Evolutionary conservation across 2,329 filamentous ascomycete genomes (phyloP).

Genomic region (Nannizziopsis barbatae): DNA sequence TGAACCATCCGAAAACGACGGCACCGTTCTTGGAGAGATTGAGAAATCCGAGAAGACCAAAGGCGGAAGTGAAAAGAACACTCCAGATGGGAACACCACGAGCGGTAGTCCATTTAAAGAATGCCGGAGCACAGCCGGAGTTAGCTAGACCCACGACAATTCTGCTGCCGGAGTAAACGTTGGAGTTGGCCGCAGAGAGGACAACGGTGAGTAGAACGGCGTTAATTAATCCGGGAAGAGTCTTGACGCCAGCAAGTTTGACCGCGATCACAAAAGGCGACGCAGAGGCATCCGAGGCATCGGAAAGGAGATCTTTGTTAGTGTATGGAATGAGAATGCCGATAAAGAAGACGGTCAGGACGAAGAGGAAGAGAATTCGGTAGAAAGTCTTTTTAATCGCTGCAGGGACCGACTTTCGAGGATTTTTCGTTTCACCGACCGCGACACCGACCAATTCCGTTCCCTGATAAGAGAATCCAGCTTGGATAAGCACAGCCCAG

Average conservation of each 20-base stretch:
- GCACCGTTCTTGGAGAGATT: slow-evolving; percentile 53
- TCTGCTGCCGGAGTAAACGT: slow-evolving; percentile 44
- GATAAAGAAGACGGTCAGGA: slow-evolving; percentile 48
- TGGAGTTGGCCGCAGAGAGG: slow-evolving; percentile 35
- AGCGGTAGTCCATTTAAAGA: slow-evolving; percentile 34
- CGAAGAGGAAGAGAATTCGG: slow-evolving; percentile 54
- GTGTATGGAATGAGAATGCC: slow-evolving; percentile 58
- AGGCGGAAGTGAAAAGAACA: slow-evolving; percentile 36
- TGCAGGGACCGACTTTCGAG: slow-evolving; percentile 57
- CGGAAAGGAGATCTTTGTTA: slow-evolving; percentile 41
- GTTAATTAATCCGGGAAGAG: slow-evolving; percentile 33
- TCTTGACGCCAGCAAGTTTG: slow-evolving; percentile 28
- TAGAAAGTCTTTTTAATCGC: slow-evolving; percentile 67
- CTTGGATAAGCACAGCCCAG: slow-evolving; percentile 40
- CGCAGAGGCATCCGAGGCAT: slow-evolving; percentile 23
- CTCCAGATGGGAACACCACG: slow-evolving; percentile 37
- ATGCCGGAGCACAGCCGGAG: slow-evolving; percentile 35
- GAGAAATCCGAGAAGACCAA: slow-evolving; percentile 59
- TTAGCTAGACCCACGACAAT: slow-evolving; percentile 56
- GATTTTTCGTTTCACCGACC: slow-evolving; percentile 65
- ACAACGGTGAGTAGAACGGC: slow-evolving; percentile 35
- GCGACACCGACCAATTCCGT: slow-evolving; percentile 66
- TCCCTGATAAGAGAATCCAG: slow-evolving; percentile 41
- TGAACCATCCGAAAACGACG: slow-evolving; percentile 43
- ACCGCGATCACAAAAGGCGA: slow-evolving; percentile 38